Evolutionary conservation across 768 basidiomycete species (phyloP).

Genomic region (Tylopilus intermedius): DNA sequence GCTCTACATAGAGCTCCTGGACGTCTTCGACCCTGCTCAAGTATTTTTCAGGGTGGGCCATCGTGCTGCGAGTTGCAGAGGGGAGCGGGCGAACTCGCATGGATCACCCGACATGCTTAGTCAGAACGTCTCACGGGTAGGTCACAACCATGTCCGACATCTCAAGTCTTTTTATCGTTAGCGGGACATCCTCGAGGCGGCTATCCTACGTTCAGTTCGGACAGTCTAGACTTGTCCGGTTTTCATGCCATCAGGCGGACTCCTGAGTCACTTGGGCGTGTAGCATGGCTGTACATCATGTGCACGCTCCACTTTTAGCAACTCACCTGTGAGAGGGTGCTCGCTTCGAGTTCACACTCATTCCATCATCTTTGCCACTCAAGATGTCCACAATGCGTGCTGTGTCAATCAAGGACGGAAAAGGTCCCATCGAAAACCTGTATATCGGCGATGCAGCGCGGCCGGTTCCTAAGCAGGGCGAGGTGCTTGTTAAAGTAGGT

Average conservation of each 20-base stretch:
- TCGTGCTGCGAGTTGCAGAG: slow-evolving; percentile 8
- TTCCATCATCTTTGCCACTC: background rate
- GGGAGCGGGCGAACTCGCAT: slow-evolving; percentile 2
- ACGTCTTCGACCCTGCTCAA: slow-evolving; percentile 64
- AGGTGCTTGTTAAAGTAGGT: slow-evolving; percentile 78
- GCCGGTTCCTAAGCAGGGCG: slow-evolving; percentile 49
- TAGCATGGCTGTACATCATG: background rate
- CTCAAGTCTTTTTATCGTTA: background rate
- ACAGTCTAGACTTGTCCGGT: background rate
- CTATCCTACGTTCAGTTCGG: slow-evolving; percentile 1
- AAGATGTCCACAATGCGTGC: slow-evolving; percentile 57
- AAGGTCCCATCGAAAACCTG: slow-evolving; percentile 72
- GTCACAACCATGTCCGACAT: too few species aligned
- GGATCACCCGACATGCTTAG: slow-evolving; percentile 15
- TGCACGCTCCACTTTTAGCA: background rate
- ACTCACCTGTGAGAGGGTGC: too few species aligned
- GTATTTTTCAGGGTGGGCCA: slow-evolving; percentile 19
- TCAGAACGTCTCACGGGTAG: slow-evolving; percentile 4
- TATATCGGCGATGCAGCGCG: slow-evolving; percentile 68
- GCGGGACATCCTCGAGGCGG: background rate
- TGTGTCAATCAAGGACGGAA: slow-evolving; percentile 68
- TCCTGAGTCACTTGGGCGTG: background rate
- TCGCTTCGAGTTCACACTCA: background rate
- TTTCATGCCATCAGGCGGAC: background rate
- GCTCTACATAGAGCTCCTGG: slow-evolving; percentile 69